A percentile compares a stretch with the other conserved stretches of the same genome.
Evolutionary conservation across 2,329 filamentous ascomycete species (phyloP).

Genomic region (Claviceps quebecensis): DNA sequence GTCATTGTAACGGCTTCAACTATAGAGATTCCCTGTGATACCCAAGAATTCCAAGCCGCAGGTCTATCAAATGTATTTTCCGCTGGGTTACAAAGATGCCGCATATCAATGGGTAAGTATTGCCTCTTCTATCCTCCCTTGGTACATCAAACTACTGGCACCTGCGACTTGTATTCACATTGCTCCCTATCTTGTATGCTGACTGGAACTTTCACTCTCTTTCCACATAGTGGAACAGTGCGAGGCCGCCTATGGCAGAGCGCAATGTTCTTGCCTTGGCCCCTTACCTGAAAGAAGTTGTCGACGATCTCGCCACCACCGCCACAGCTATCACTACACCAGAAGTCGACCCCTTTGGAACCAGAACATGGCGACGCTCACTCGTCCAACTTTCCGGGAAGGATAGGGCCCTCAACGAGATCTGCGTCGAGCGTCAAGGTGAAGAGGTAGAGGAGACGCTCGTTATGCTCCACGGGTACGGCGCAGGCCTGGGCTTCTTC

Average conservation of each 20-base stretch:
- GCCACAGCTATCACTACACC: slow-evolving; percentile 13
- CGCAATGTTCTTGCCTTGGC: slow-evolving; percentile 77
- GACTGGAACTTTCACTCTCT: background rate
- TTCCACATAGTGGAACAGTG: slow-evolving; percentile 58
- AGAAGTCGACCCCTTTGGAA: slow-evolving; percentile 64
- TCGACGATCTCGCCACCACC: slow-evolving; percentile 45
- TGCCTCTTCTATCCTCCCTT: background rate
- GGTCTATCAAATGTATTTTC: slow-evolving; percentile 45
- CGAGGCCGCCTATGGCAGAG: slow-evolving; percentile 75
- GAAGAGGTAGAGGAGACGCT: slow-evolving; percentile 73
- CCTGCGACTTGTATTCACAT: background rate
- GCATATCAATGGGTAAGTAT: slow-evolving; percentile 72
- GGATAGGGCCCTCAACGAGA: slow-evolving; percentile 80
- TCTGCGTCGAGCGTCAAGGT: slow-evolving; percentile 71
- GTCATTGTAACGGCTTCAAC: no score
- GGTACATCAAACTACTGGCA: background rate
- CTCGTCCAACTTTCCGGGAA: slow-evolving; percentile 77
- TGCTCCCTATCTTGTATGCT: background rate
- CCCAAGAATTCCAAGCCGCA: slow-evolving; percentile 13
- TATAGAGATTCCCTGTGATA: no score
- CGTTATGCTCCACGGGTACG: slow-evolving; percentile 94
- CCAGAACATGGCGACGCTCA: slow-evolving; percentile 70
- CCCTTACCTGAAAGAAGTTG: slow-evolving; percentile 64
- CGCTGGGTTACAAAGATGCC: slow-evolving; percentile 81
- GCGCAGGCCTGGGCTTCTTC: slow-evolving; percentile 91